Conservation (phyloP, 371 early-diverging fungal species). For the Mortierella sp. region DNA sequence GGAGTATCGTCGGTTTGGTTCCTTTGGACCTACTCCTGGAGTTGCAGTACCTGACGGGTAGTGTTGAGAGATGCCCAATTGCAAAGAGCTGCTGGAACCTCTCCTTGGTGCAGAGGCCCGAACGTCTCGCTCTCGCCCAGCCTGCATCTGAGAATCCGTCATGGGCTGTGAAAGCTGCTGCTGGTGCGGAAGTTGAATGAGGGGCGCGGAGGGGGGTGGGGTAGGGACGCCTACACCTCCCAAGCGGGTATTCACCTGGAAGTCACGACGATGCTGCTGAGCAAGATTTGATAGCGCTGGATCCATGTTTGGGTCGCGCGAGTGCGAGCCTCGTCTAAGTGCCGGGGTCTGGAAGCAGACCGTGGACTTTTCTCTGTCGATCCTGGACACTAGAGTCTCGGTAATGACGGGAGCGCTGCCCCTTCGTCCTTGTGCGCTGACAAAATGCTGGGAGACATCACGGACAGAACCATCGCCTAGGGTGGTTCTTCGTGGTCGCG, state of each 20-base stretch:
- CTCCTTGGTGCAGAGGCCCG: background rate
- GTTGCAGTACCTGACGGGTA: background rate
- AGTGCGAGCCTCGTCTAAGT: conserved; percentile 11
- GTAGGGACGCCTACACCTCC: conserved; percentile 13
- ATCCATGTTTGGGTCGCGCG: conserved; percentile 26
- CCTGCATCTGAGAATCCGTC: conserved; percentile 4
- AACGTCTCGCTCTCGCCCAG: conserved; percentile 1
- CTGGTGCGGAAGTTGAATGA: conserved; percentile 5
- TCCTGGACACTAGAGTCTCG: conserved; percentile 42
- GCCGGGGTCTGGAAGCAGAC: conserved; percentile 38
- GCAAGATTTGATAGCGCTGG: conserved; percentile 32
- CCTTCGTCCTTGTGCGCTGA: conserved; percentile 7
- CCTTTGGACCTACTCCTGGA: conserved; percentile 1
- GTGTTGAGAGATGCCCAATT: background rate
- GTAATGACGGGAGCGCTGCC: conserved; percentile 32
- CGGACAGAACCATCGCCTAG: conserved; percentile 11
- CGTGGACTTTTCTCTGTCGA: conserved; percentile 43
- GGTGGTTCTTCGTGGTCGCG: conserved; percentile 16
- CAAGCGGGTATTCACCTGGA: conserved; percentile 20
- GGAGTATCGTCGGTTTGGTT: conserved; percentile 1
- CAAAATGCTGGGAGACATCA: background rate
- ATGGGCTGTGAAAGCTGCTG: background rate
- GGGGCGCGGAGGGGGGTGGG: background rate
- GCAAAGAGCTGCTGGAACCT: conserved; percentile 7
- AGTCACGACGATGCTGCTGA: conserved; percentile 46